Evolutionary conservation across 768 basidiomycete species (phyloP).

Genomic region (Tremella fuciformis): DNA sequence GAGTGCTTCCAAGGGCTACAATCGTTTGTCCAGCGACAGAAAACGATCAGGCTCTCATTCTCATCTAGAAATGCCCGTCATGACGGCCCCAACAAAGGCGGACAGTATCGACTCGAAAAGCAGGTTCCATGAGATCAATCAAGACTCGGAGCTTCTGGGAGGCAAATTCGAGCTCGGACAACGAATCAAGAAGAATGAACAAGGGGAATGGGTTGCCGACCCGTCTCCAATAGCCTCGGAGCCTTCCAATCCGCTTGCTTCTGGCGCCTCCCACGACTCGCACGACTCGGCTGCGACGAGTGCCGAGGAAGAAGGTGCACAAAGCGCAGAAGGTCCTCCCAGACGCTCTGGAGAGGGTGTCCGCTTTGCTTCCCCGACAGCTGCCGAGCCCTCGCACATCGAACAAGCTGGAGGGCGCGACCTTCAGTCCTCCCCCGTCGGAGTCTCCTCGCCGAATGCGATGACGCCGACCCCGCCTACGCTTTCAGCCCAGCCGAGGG

Average conservation of each 20-base stretch:
- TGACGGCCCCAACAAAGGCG: not conserved
- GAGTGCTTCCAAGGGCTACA: conserved; percentile 41
- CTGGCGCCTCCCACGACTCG: not conserved
- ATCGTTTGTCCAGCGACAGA: not conserved
- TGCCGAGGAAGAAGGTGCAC: not conserved
- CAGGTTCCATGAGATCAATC: conserved; percentile 69
- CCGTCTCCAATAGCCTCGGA: conserved; percentile 21
- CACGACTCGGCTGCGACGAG: not conserved
- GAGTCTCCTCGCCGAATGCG: too few relatives aligned
- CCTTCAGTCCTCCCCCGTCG: too few relatives aligned
- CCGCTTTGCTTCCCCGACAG: conserved; percentile 60
- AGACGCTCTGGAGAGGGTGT: conserved; percentile 59
- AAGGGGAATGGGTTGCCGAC: conserved; percentile 57
- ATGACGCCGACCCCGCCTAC: too few relatives aligned
- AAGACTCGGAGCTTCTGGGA: conserved; percentile 55
- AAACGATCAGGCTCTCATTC: not conserved
- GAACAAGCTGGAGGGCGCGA: too few relatives aligned
- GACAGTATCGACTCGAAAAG: conserved; percentile 44
- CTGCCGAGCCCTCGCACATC: not conserved
- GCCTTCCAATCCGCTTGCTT: not conserved
- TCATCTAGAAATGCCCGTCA: not conserved
- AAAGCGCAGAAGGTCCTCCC: not conserved
- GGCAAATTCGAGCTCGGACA: conserved; percentile 56
- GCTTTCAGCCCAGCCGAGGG: too few relatives aligned
- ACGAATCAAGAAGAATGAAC: conserved; percentile 60